Evolutionary conservation across 257 asterid species (phyloP).

Genomic region (Fraxinus cuspidata): DNA sequence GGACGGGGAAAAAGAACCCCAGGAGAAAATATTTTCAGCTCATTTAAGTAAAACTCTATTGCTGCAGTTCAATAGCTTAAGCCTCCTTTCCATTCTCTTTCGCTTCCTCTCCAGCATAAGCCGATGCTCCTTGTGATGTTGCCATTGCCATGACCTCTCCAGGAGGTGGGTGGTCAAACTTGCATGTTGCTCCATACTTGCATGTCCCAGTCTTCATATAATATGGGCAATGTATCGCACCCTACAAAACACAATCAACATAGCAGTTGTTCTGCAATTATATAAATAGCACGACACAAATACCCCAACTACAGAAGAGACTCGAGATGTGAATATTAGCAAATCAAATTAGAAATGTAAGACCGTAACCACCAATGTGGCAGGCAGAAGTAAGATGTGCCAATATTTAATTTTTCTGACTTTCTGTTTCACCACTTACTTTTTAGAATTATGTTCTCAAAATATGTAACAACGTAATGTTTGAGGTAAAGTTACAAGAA

Average conservation of each 20-base stretch:
- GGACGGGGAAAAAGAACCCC: not conserved
- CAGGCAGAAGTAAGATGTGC: not conserved
- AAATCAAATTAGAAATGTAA: not conserved
- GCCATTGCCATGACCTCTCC: conserved; percentile 76
- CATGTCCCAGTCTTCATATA: conserved; percentile 96
- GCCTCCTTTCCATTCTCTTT: conserved; percentile 35
- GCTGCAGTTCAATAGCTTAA: conserved; percentile 23
- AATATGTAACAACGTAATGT: not conserved
- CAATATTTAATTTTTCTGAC: not conserved
- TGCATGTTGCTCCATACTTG: conserved; percentile 87
- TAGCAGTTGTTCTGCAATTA: conserved; percentile 15
- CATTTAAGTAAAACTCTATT: conserved; percentile 2
- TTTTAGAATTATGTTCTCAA: not conserved
- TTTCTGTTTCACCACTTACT: not conserved
- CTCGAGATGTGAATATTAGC: not conserved
- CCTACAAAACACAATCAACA: conserved; percentile 45
- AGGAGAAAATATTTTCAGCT: not conserved
- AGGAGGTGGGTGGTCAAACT: conserved; percentile 93
- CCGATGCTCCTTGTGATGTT: conserved; percentile 30
- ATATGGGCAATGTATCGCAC: conserved; percentile 86
- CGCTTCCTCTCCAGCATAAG: conserved; percentile 42
- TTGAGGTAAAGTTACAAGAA: conserved; percentile 1
- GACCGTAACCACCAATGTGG: not conserved
- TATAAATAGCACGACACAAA: not conserved
- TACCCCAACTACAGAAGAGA: not conserved